Evolutionary conservation across 495 filamentous ascomycete genomes (phyloP).

Genomic region (Hypoxylon lienhwacheense): DNA sequence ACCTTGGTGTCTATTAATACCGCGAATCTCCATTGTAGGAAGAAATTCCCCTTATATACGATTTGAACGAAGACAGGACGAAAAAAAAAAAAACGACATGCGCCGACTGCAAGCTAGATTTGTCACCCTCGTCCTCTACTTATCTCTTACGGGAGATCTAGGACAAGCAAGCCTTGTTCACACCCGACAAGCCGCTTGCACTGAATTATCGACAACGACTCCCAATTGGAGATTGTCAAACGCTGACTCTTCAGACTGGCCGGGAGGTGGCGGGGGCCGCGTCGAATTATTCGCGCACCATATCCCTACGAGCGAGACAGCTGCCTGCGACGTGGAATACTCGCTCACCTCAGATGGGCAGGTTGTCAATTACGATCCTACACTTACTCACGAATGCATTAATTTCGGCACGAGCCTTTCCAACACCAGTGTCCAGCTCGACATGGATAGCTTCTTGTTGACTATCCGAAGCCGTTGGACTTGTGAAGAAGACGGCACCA

Average conservation of each 20-base stretch:
- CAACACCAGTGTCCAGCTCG: slow-evolving; percentile 23
- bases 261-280: slow-evolving; percentile 18
- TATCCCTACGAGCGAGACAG: slow-evolving; percentile 7
- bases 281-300: slow-evolving; percentile 31
- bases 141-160: slow-evolving; percentile 12
- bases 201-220: slow-evolving; percentile 12
- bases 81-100: slow-evolving; percentile 9
- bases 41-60: too few species aligned
- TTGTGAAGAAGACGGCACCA: slow-evolving; percentile 19
- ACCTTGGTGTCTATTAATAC: too few species aligned
- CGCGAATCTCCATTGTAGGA: too few species aligned
- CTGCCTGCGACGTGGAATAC: slow-evolving; percentile 31
- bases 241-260: slow-evolving; percentile 31
- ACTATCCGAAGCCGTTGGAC: slow-evolving; percentile 22
- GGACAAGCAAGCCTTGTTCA: neutral
- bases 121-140: slow-evolving; percentile 3
- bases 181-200: slow-evolving; percentile 3
- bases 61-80: too few species aligned
- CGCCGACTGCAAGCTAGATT: neutral
- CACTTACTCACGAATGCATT: slow-evolving; percentile 4
- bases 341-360: slow-evolving; percentile 9
- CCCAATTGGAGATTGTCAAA: slow-evolving; percentile 26
- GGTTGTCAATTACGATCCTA: slow-evolving; percentile 25
- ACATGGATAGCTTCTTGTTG: slow-evolving; percentile 24
- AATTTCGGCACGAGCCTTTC: slow-evolving; percentile 21